phyloP scores from a whole-genome alignment of 495 filamentous ascomycete species.

The Daldinia childiae region DNA sequence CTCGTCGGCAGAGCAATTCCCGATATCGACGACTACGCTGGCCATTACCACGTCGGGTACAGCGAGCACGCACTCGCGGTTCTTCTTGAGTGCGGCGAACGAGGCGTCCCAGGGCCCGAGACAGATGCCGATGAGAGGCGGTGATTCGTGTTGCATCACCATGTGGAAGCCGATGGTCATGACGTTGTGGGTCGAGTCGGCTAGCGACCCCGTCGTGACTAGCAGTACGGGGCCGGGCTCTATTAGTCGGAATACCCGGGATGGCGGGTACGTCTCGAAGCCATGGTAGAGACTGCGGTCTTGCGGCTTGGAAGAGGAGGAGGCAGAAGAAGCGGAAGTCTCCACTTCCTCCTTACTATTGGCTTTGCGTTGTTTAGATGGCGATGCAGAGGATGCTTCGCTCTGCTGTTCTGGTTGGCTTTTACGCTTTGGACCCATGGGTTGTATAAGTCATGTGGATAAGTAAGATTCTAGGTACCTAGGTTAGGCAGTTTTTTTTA shows the following conservation, averaged over 20 bases:
- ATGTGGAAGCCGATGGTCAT: constrained; percentile 55
- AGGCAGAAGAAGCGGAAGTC: not conserved
- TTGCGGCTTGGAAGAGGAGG: constrained; percentile 10
- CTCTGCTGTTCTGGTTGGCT: constrained; percentile 24
- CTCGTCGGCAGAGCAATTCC: constrained; percentile 60
- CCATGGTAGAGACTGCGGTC: constrained; percentile 12
- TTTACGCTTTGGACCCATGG: constrained; percentile 43
- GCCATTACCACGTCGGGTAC: constrained; percentile 48
- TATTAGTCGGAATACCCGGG: constrained; percentile 50
- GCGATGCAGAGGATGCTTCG: constrained; percentile 17
- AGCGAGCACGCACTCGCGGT: constrained; percentile 48
- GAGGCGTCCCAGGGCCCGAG: constrained; percentile 52
- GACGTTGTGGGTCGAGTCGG: constrained; percentile 48
- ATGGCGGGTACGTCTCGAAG: constrained; percentile 46
- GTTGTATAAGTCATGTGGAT: not conserved
- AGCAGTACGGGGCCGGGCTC: constrained; percentile 51
- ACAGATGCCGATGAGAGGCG: constrained; percentile 48
- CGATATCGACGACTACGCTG: constrained; percentile 44
- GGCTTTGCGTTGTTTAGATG: constrained; percentile 30
- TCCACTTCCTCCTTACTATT: constrained; percentile 3
- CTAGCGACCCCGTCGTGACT: constrained; percentile 50
- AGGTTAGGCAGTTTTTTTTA: not conserved
- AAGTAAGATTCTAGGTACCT: not conserved
- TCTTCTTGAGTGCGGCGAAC: constrained; percentile 45
- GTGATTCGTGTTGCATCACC: constrained; percentile 51